Conservation (phyloP, 306 rosid species). For the Vigna nakashimae region DNA sequence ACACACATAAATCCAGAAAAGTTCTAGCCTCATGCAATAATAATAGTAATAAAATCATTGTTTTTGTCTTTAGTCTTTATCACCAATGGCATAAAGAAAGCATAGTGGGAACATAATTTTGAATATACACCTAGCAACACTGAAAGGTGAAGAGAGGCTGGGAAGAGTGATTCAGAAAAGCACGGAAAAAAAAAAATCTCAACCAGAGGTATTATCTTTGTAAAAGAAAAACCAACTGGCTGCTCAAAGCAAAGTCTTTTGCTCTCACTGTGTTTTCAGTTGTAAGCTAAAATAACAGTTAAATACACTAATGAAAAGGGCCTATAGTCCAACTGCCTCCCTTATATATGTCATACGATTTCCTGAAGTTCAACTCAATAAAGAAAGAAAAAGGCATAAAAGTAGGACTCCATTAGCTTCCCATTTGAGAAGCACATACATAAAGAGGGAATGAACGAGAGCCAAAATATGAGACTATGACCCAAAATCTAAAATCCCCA, state of each 20-base stretch:
- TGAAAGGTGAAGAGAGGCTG: neutral
- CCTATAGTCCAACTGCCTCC: conserved; percentile 1
- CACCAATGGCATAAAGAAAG: conserved; percentile 16
- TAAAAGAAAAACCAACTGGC: conserved; percentile 14
- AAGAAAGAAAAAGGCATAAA: neutral
- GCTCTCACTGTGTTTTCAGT: neutral
- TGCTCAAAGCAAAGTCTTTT: neutral
- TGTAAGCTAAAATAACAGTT: conserved; percentile 1
- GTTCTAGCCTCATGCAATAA: conserved; percentile 34
- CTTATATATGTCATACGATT: neutral
- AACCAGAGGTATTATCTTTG: neutral
- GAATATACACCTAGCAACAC: conserved; percentile 14
- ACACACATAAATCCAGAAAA: conserved; percentile 1
- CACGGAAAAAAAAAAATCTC: neutral
- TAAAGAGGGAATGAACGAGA: too few species aligned
- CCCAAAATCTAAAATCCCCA: neutral
- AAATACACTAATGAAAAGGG: neutral
- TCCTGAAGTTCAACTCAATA: neutral
- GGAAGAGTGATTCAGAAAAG: neutral
- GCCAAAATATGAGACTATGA: neutral
- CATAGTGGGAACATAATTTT: conserved; percentile 22
- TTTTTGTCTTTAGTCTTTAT: conserved; percentile 9
- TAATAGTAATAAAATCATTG: conserved; percentile 19
- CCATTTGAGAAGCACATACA: too few species aligned
- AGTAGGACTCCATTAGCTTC: too few species aligned